A percentile compares a stretch with the other conserved stretches of the same genome.
Evolutionary conservation across 129 eudicot species (phyloP).

Genomic region (Helichrysum umbraculigerum): DNA sequence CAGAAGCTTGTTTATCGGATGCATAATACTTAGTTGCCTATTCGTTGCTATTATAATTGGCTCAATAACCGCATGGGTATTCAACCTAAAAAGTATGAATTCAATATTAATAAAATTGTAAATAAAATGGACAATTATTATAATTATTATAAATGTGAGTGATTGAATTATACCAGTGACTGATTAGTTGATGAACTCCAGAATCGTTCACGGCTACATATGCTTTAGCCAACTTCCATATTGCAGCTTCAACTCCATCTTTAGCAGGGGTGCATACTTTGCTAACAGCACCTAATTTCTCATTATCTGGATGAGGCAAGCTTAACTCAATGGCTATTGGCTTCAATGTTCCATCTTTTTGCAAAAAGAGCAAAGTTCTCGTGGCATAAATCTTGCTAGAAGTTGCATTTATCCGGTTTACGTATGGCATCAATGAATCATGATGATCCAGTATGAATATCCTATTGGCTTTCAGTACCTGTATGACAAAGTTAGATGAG

Average conservation of each 20-base stretch:
- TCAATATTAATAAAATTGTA: neutral
- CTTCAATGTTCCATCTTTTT: slow-evolving; percentile 45
- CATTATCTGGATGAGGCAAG: slow-evolving; percentile 44
- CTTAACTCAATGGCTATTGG: slow-evolving; percentile 60
- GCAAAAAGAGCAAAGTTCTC: slow-evolving; percentile 45
- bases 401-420: slow-evolving; percentile 40
- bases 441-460: slow-evolving; percentile 53
- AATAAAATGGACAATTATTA: neutral
- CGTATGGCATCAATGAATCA: slow-evolving; percentile 47
- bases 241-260: slow-evolving; percentile 40
- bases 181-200: slow-evolving; percentile 55
- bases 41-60: slow-evolving; percentile 55
- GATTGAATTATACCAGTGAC: slow-evolving; percentile 39
- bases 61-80: slow-evolving; percentile 63
- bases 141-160: neutral
- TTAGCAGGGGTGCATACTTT: slow-evolving; percentile 43
- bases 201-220: slow-evolving; percentile 50
- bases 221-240: slow-evolving; percentile 61
- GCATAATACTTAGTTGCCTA: slow-evolving; percentile 54
- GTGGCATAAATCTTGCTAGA: slow-evolving; percentile 49
- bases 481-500: neutral
- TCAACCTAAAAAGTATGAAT: slow-evolving; percentile 39
- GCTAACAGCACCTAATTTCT: slow-evolving; percentile 29
- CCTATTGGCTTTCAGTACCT: slow-evolving; percentile 40
- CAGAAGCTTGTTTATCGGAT: slow-evolving; percentile 53